A percentile compares a stretch with the other conserved stretches of the same genome.
These are phyloP conservation scores for Trichophyton benhamiae DNA, from an alignment of 2,329 filamentous ascomycete species.

Conservation along the genomic window DNA sequence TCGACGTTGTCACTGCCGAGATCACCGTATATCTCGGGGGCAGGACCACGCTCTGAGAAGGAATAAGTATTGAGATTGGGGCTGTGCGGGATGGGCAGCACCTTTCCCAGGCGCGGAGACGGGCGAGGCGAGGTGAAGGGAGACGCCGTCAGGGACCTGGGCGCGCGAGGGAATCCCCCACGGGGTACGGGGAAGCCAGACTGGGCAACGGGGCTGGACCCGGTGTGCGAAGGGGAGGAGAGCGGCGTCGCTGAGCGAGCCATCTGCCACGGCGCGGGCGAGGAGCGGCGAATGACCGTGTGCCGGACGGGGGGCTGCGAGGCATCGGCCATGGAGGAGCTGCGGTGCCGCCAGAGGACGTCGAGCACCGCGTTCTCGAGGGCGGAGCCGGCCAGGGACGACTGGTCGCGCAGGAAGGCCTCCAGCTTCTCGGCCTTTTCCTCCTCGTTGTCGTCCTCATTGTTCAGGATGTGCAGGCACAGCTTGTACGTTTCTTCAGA, in stretches of 20 bases:
- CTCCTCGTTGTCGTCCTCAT: constrained; percentile 74
- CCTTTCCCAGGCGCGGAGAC: constrained; percentile 79
- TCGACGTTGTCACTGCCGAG: constrained; percentile 90
- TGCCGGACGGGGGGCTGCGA: constrained; percentile 79
- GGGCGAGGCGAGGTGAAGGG: constrained; percentile 90
- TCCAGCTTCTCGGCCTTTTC: constrained; percentile 89
- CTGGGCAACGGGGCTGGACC: constrained; percentile 69
- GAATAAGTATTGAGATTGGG: constrained; percentile 91
- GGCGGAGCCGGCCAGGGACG: constrained; percentile 58
- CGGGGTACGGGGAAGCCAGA: constrained; percentile 64
- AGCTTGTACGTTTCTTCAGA: constrained; percentile 87
- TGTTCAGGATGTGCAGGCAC: constrained; percentile 76
- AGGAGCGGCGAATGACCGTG: constrained; percentile 77
- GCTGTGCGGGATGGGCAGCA: constrained; percentile 88
- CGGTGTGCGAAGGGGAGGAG: constrained; percentile 64
- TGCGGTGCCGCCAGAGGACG: constrained; percentile 58
- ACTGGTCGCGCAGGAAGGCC: constrained; percentile 68
- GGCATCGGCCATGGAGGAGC: constrained; percentile 40
- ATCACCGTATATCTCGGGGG: constrained; percentile 78
- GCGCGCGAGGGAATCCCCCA: constrained; percentile 62
- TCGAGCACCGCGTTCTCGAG: constrained; percentile 87
- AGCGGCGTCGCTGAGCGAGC: constrained; percentile 63
- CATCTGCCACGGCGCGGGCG: constrained; percentile 84
- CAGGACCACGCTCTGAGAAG: constrained; percentile 72
- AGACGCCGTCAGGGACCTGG: constrained; percentile 64